phyloP scores from a whole-genome alignment of 2,329 filamentous ascomycete genomes.

The Beauveria sp. region DNA sequence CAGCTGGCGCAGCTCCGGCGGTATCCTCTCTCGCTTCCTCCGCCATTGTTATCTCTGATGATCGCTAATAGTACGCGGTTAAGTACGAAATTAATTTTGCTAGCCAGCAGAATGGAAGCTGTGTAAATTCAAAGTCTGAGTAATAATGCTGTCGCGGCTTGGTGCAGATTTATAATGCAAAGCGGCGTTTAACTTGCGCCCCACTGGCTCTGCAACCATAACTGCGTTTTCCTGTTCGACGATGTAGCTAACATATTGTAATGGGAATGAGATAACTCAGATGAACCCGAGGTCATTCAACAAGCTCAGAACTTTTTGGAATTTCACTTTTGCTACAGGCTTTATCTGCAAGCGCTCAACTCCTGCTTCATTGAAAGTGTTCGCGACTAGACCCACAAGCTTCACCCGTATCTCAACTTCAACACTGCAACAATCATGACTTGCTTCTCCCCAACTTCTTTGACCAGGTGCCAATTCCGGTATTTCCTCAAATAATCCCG shows the following conservation, averaged over 20 bases:
- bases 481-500: no score
- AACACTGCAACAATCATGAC: background rate
- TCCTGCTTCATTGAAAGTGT: background rate
- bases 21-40: conserved; percentile 26
- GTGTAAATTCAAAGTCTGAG: background rate
- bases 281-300: background rate
- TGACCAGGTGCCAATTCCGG: no score
- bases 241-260: no score
- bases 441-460: background rate
- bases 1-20: conserved; percentile 14
- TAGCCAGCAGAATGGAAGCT: background rate
- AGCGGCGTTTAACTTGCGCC: background rate
- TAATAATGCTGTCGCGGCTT: background rate
- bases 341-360: background rate
- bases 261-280: no score
- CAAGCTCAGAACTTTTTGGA: background rate
- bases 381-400: background rate
- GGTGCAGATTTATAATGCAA: conserved; percentile 8
- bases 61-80: background rate
- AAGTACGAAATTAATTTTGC: background rate
- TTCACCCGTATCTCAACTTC: background rate
- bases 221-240: background rate
- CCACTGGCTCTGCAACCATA: background rate
- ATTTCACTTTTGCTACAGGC: no score
- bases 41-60: conserved; percentile 23